Evolutionary conservation across 306 rosid genomes (phyloP), one percentile per base, ranked within the genome.

Genomic region (Quercus rubra): DNA sequence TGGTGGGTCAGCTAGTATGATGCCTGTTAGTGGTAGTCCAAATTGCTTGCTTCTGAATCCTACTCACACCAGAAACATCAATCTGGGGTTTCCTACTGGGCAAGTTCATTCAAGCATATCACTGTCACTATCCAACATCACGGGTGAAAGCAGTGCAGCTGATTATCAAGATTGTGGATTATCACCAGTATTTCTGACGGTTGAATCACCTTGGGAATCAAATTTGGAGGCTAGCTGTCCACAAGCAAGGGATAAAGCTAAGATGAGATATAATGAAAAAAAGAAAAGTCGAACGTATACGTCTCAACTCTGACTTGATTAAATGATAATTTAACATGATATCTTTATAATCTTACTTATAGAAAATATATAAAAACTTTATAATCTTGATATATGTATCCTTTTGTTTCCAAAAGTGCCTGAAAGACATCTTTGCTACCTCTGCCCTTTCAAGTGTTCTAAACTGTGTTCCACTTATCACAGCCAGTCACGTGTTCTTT

Each of bases 251-350:
- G 88, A 84, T 70, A 91, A 89, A 88, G 99, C 98, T 1, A 89
- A 81, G 88, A 85, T 86, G 88, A 91, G 97, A 91, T 95, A 95
- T 82, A 75, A 84, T 27, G 94, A 92, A 85, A 95, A 95, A 83
- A 95, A 89, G 93, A 95, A 92, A 85, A 92, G 82, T 58, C 81
- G 97, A 85, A 89, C 59, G 97, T 92, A 84, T n/a, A 90, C 82
- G 18, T 81, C 86, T 71, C 33, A 80, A 46, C 78, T 51, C 71
- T 79, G 18, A 5, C 71, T 79, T 19, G 7, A 70, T 73, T 38
- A 17, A 17, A 55, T 17, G 2, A 8, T 31, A 9, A 25, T 43
- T 46, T 43, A 46, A 58, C 20, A 35, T 62, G 27, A 20, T 49
- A 30, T 70, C 56, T 8, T n/a, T 20, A 13, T 13, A 10, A n/a